Base-by-base conservation (phyloP, 2,329 filamentous ascomycete genomes). In the Sclerotinia nivalis region DNA sequence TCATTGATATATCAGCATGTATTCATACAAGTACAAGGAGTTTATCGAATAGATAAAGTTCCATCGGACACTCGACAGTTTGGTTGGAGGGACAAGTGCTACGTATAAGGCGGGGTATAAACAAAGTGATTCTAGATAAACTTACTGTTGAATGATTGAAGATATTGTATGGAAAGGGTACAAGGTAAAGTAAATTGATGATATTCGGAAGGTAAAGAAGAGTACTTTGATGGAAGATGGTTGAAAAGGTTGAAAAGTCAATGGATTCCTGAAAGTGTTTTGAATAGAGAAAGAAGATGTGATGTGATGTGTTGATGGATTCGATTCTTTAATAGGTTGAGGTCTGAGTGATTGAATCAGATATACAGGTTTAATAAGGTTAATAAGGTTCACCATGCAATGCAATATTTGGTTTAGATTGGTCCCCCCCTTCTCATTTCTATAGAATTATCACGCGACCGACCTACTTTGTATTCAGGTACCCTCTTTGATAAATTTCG, bases 1-100 rank as follows among this genome's bases (percentile, higher is more conserved):
- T 71, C 31, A 61, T 62, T 37, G 34, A 40, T 5, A 58, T 25
- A 60, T 76, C 71, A 77, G 75, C 62, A 68, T 31, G 62, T 28
- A 50, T 69, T 54, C 43, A 28, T 34, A 58, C 58, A 58, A 69
- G 34, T 25, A 4, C 18, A 56, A 37, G 37, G 47, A 45, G 60
- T n/a, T 50, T 37, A 28, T 18, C 43, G 54, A 49, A 22, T 31
- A 68, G 70, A 70, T 60, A 60, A 54, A 56, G 64, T 7, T 45
- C 28, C 56, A 22, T 60, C 56, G 9, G 28, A 37, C 5, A 22
- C 22, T 64, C n/a, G 31, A 64, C 9, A 22, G 8, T 34, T 52
- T 52, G 34, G 31, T 22, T 52, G 45, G 70, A 69, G 72, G 72
- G 72, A 72, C 73, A 74, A 72, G 64, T 31, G 34, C 22, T 52